Evolutionary conservation across 768 basidiomycete species (phyloP).

Genomic region (Psilocybe subaeruginosa): DNA sequence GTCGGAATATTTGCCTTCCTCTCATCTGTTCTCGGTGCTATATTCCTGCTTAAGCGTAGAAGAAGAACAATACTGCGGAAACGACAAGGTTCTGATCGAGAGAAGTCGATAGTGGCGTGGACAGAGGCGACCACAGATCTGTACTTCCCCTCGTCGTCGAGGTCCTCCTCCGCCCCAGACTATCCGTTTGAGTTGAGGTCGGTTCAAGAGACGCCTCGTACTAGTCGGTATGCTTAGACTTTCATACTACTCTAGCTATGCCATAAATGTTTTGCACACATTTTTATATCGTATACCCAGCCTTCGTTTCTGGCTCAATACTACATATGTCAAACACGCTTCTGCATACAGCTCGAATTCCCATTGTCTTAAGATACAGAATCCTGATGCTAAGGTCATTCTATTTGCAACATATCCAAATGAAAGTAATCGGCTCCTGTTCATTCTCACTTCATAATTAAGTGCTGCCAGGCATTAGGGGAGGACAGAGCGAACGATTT

Average conservation of each 20-base stretch:
- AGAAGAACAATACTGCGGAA: not conserved
- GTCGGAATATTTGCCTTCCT: not conserved
- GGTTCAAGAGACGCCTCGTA: not conserved
- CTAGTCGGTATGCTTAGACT: not conserved
- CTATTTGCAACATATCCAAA: too few relatives aligned
- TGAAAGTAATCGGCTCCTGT: too few relatives aligned
- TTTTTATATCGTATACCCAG: too few relatives aligned
- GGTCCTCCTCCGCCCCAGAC: not conserved
- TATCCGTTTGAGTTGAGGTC: not conserved
- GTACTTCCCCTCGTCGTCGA: not conserved
- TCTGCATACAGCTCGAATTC: too few relatives aligned
- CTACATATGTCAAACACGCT: too few relatives aligned
- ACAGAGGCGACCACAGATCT: conserved; percentile 1
- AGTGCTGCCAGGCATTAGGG: too few relatives aligned
- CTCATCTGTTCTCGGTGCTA: not conserved
- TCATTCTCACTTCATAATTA: too few relatives aligned
- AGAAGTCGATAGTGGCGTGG: not conserved
- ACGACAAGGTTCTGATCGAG: not conserved
- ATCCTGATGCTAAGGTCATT: too few relatives aligned
- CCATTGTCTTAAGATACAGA: too few relatives aligned
- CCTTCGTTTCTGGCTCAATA: too few relatives aligned
- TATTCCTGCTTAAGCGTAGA: not conserved
- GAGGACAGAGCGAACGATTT: too few relatives aligned
- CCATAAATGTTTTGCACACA: too few relatives aligned
- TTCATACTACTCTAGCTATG: not conserved